Evolutionary conservation across 768 basidiomycete genomes (phyloP), one percentile per base, ranked within the genome.

Genomic region (Kwoniella sp.): DNA sequence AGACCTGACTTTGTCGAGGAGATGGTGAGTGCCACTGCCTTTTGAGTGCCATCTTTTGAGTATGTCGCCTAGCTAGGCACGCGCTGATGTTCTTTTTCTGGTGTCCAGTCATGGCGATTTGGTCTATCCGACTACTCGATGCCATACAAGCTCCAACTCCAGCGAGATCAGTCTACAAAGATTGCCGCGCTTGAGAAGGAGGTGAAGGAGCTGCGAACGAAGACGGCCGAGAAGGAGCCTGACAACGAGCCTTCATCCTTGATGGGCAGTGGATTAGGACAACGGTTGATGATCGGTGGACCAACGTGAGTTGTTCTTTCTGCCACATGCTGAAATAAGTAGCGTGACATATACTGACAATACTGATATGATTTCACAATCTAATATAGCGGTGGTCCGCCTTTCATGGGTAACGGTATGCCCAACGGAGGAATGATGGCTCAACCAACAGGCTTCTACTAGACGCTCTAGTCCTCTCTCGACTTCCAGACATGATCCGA

Each of bases 81-180:
- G 17, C 7, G 40, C 40, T 44, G 17, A 44, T 19, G 8, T 19
- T 3, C 10, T 3, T 9, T 9, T 44, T 19, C 17, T 15, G n/a
- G n/a, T n/a, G 3, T 19, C 40, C 17, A 79, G 36, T 92, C 92
- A 66, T 98, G 96, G 96, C 90, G 91, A 77, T 88, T 96, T 71
- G 95, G 89, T 22, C 84, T 99, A 50, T 92, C 91, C 74, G 96
- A 99, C 81, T 98, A 95, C 83, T 91, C 90, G 77, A 96, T 95
- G 91, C 96, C 96, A 1, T 98, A 91, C 80, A 88, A 87, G 78
- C 88, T 96, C 52, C 95, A 98, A 80, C 85, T 87, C 30, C 88
- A 91, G 73, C 86, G 93, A 60, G 79, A 81, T 61, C 80, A 79
- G 68, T 60, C 68, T 2, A 76, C 58, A n/a, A 79, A 91, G 89